Evolutionary conservation across 2,329 filamentous ascomycete species (phyloP).

Genomic region (Lizonia empirigonia): DNA sequence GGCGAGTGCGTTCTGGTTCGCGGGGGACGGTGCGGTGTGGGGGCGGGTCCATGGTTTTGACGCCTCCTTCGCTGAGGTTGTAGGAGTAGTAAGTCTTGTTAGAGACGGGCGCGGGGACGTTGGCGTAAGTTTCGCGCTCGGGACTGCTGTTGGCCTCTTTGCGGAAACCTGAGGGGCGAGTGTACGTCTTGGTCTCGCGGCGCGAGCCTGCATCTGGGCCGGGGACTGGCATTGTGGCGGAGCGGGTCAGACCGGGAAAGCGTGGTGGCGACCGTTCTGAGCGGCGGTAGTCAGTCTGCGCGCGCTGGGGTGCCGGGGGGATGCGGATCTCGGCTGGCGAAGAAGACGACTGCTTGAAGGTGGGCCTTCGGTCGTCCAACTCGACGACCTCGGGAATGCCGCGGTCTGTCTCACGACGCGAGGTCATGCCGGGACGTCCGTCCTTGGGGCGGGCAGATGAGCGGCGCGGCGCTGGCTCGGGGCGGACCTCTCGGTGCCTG

Average conservation of each 20-base stretch:
- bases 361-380: constrained; percentile 38
- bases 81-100: constrained; percentile 34
- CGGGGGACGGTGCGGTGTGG: constrained; percentile 37
- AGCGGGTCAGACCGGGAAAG: constrained; percentile 45
- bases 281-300: constrained; percentile 40
- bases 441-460: constrained; percentile 46
- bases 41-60: constrained; percentile 20
- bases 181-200: constrained; percentile 29
- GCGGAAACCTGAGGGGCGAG: constrained; percentile 40
- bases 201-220: constrained; percentile 31
- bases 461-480: constrained; percentile 37
- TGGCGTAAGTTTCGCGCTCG: constrained; percentile 29
- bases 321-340: constrained; percentile 45
- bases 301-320: constrained; percentile 35
- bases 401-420: constrained; percentile 37
- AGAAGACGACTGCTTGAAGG: constrained; percentile 49
- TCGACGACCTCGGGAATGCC: constrained; percentile 42
- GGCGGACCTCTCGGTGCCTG: constrained; percentile 34
- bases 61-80: constrained; percentile 34
- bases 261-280: constrained; percentile 40
- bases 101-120: constrained; percentile 23
- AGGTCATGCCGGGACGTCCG: constrained; percentile 24
- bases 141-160: constrained; percentile 37
- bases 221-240: constrained; percentile 52
- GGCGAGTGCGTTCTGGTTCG: constrained; percentile 37